A percentile compares a stretch with the other conserved stretches of the same genome.
phyloP scores from a whole-genome alignment of 352 stramenopile species.

The Globisporangium carolinianum region DNA sequence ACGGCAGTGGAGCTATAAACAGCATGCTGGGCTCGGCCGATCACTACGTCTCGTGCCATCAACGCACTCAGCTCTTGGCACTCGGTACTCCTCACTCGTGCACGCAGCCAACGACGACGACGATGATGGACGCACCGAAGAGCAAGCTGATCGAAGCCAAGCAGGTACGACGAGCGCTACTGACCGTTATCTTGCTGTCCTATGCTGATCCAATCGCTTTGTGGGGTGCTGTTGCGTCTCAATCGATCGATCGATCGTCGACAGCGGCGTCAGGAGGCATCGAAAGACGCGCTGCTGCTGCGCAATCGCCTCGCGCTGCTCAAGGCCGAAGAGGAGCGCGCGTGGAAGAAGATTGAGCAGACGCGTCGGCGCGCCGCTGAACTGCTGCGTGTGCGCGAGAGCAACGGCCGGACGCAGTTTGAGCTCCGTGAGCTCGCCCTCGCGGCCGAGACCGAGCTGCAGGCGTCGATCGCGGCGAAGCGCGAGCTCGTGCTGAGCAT shows the following conservation, averaged over 20 bases:
- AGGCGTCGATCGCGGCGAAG: constrained; percentile 64
- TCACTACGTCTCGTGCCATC: not conserved
- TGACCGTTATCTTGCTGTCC: not conserved
- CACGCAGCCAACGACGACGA: not conserved
- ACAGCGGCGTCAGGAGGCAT: constrained; percentile 68
- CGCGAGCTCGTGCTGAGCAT: constrained; percentile 72
- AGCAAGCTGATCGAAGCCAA: constrained; percentile 75
- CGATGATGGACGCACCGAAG: constrained; percentile 44
- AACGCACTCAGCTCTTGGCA: too few relatives aligned
- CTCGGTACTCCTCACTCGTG: not conserved
- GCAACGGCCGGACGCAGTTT: constrained; percentile 52
- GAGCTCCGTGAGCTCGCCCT: constrained; percentile 55
- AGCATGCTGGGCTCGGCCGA: not conserved
- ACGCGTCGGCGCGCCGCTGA: constrained; percentile 64
- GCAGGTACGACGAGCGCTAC: constrained; percentile 25
- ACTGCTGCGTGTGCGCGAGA: constrained; percentile 57
- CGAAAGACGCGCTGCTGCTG: constrained; percentile 65
- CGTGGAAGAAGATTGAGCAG: constrained; percentile 84
- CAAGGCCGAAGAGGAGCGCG: constrained; percentile 74
- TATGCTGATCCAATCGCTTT: too few relatives aligned
- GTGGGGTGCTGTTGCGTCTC: too few relatives aligned
- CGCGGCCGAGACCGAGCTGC: constrained; percentile 52
- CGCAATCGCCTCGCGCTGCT: constrained; percentile 78
- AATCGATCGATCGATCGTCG: too few relatives aligned
- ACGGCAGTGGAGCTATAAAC: not conserved